These are phyloP conservation scores for Agaricus subrufescens DNA, from an alignment of 768 basidiomycete genomes.

Conservation along the genomic window DNA sequence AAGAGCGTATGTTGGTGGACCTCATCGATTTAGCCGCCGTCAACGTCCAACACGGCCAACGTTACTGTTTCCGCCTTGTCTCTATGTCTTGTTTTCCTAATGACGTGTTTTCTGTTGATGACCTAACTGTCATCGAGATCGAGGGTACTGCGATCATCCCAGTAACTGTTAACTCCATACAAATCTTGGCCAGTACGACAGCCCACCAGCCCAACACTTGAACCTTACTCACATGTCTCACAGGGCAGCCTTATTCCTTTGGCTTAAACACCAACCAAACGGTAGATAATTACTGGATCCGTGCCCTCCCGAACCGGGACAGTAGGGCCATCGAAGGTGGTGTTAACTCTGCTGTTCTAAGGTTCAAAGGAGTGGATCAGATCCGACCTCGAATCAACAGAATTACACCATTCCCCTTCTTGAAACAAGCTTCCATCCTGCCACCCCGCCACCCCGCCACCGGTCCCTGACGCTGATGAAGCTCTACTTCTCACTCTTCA, in stretches of 20 bases:
- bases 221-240: not conserved
- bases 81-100: conserved; percentile 45
- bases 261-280: conserved; percentile 34
- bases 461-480: not conserved
- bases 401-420: conserved; percentile 16
- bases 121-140: conserved; percentile 35
- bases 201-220: too few relatives aligned
- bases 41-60: conserved; percentile 30
- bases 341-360: conserved; percentile 39
- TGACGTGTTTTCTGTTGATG: conserved; percentile 38
- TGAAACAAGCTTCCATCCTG: not conserved
- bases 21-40: conserved; percentile 38
- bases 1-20: conserved; percentile 43
- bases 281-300: conserved; percentile 41
- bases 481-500: not conserved
- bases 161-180: conserved; percentile 31
- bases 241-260: conserved; percentile 35
- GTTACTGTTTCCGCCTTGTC: conserved; percentile 54
- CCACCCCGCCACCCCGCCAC: too few relatives aligned
- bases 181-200: conserved; percentile 28
- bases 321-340: conserved; percentile 21
- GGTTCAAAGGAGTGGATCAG: conserved; percentile 34
- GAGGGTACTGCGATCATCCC: conserved; percentile 32
- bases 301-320: conserved; percentile 20
- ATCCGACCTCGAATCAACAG: conserved; percentile 17